Percentiles rank a stretch among this genome's conserved stretches.
These are phyloP conservation scores for Penicillium psychrosexuale DNA, from an alignment of 2,329 filamentous ascomycete genomes.

Conservation along the genomic window DNA sequence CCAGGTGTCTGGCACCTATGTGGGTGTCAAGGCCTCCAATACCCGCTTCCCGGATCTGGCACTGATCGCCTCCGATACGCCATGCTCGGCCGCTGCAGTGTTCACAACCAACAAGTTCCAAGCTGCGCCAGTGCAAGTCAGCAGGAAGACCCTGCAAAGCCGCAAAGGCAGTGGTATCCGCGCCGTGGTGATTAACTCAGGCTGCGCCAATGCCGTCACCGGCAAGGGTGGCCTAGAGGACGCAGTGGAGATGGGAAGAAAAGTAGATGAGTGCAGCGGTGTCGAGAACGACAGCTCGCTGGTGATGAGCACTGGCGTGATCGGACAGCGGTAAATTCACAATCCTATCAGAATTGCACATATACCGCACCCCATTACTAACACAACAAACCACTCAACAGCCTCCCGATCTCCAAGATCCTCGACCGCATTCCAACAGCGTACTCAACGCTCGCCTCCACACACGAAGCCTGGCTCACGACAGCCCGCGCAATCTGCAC, in stretches of 20 bases:
- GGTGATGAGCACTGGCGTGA: slow-evolving; percentile 98
- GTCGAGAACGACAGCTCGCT: slow-evolving; percentile 62
- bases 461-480: slow-evolving; percentile 81
- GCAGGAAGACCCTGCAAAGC: slow-evolving; percentile 65
- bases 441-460: slow-evolving; percentile 65
- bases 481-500: slow-evolving; percentile 93
- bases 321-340: slow-evolving; percentile 70
- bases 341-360: slow-evolving; percentile 11
- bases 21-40: slow-evolving; percentile 91
- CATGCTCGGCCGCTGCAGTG: slow-evolving; percentile 83
- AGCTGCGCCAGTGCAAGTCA: slow-evolving; percentile 88
- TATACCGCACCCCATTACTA: neutral
- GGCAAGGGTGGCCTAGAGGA: slow-evolving; percentile 86
- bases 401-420: slow-evolving; percentile 88
- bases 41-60: slow-evolving; percentile 88
- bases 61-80: slow-evolving; percentile 78
- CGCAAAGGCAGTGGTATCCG: slow-evolving; percentile 67
- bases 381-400: slow-evolving; percentile 30
- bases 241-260: slow-evolving; percentile 75
- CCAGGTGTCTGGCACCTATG: slow-evolving; percentile 77
- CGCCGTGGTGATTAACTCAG: slow-evolving; percentile 88
- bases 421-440: slow-evolving; percentile 75
- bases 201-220: slow-evolving; percentile 95
- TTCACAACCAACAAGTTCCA: slow-evolving; percentile 99
- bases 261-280: slow-evolving; percentile 67